Base-by-base conservation (phyloP, 2,329 filamentous ascomycete genomes). In the Graphiopsis chlorocephala region DNA sequence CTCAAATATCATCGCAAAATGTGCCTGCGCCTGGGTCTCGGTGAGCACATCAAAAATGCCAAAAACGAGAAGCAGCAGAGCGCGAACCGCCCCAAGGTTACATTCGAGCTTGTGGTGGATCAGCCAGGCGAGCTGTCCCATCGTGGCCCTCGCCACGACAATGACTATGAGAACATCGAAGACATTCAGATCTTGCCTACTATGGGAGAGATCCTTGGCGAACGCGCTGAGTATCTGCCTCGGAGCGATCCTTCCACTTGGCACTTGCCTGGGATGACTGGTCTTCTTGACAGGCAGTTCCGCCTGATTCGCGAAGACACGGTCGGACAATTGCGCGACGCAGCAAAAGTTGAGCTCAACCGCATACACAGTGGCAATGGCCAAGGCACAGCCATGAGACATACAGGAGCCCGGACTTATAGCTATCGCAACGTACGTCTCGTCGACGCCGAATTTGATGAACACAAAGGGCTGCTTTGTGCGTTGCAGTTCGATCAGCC, bases 291-390 rank as follows among this genome's bases (percentile, higher is more conserved):
- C 70, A 76, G 81, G 63, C 81, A 86, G 62, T 87, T 87, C 57
- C 80, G 85, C 17, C 78, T 87, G 0, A 71, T 86, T 1, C 78
- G 85, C 2, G 83, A 86, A 71, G 84, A 87, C 67, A 84, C 81
- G 0, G 76, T 86, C 2, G 83, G 83, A 0, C 81, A 85, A 64
- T 74, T 87, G 4, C 77, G 83, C 42, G 82, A 86, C 68, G 79
- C 79, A 0, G 79, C 84, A 2, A 76, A 77, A 45, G 67, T 77
- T 26, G 75, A 81, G 57, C 72, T 82, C 11, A 72, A 80, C 3
- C 66, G 67, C 2, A 72, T 80, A 20, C 47, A 53, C 1, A 25
- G 53, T 28, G 28, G 33, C 29, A 23, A 26, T n/a, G 23, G 17
- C 2, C 74, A 71, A 23, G 65, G 66, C 52, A 63, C 65, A 2